Base-by-base conservation (phyloP, 768 basidiomycete species). In the Pleurotus djamor region DNA sequence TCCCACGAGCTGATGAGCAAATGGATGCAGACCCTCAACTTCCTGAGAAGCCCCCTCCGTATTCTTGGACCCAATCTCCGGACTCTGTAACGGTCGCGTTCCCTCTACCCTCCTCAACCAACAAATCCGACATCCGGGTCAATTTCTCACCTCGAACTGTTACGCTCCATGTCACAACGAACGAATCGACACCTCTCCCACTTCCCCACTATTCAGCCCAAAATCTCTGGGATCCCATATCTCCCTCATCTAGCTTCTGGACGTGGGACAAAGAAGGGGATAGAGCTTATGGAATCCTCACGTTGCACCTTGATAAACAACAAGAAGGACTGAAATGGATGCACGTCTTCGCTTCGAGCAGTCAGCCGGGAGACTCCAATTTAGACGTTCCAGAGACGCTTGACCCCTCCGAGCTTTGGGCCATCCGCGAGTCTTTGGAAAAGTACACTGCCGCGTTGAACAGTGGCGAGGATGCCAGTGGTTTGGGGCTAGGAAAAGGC, bases 61-160 rank as follows among this genome's bases (percentile, higher is more conserved):
- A 95, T 72, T 92, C 93, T 1, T 99, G 96, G 96, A 92, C 87
- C 0, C 96, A 99, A 68, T 87, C 89, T 4, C 70, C 84, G 0
- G 93, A 95, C 68, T 84, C 91, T 0, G 77, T 98, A 52, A 94
- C 92, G 0, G 72, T 98, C 45, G 88, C 87, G 0, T 87, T 98
- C 67, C 86, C 92, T 4, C 79, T 97, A n/a, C 92, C 92, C 1
- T 82, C 89, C 0, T 78, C 74, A 52, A 91, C 86, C 0, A 70
- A 80, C 1, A 88, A 84, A 60, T 77, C 79, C 21, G 75, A 78
- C 47, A 91, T 96, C 69, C 83, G 78, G 62, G 84, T 92, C 41
- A 71, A 77, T 0, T 88, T 96, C 69, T 83, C 87, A 6, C 74
- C 80, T 4, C 80, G 81, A 61, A 83, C 85, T 21, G 71, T 96